Percentiles rank a stretch among this genome's conserved stretches.
Evolutionary conservation across 1,139 yeast species (phyloP).

Genomic region (Taiozyma sp.): DNA sequence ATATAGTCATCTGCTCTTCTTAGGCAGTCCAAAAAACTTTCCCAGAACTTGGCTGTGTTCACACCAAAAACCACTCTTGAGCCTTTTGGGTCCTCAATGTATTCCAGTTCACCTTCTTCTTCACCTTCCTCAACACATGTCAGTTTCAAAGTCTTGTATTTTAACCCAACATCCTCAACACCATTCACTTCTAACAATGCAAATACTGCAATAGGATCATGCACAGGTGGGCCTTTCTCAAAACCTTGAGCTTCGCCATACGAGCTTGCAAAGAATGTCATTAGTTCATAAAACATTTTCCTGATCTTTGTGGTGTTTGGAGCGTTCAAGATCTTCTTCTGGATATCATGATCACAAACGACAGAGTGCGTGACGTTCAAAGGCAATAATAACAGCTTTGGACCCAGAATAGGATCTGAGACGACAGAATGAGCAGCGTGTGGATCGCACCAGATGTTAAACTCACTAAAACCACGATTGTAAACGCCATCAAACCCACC

Average conservation of each 20-base stretch:
- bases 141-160: slow-evolving; percentile 7
- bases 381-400: slow-evolving; percentile 56
- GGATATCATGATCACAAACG: slow-evolving; percentile 46
- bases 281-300: slow-evolving; percentile 50
- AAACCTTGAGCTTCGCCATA: slow-evolving; percentile 43
- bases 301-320: slow-evolving; percentile 38
- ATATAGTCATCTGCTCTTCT: slow-evolving; percentile 8
- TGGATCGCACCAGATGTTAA: slow-evolving; percentile 75
- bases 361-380: slow-evolving; percentile 71
- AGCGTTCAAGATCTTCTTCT: slow-evolving; percentile 32
- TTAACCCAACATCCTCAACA: slow-evolving; percentile 4
- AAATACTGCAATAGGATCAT: slow-evolving; percentile 74
- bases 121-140: slow-evolving; percentile 13
- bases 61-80: slow-evolving; percentile 27
- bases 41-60: slow-evolving; percentile 17
- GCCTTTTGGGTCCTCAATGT: slow-evolving; percentile 23
- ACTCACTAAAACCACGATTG: slow-evolving; percentile 55
- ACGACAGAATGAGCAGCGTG: slow-evolving; percentile 62
- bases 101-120: slow-evolving; percentile 16
- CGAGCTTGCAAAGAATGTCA: slow-evolving; percentile 48
- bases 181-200: slow-evolving; percentile 41
- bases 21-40: slow-evolving; percentile 8
- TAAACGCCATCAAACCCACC: slow-evolving; percentile 51
- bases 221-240: slow-evolving; percentile 67
- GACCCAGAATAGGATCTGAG: slow-evolving; percentile 37